Evolutionary conservation across 2,329 filamentous ascomycete genomes (phyloP).

Genomic region (Fusarium ambrosium): DNA sequence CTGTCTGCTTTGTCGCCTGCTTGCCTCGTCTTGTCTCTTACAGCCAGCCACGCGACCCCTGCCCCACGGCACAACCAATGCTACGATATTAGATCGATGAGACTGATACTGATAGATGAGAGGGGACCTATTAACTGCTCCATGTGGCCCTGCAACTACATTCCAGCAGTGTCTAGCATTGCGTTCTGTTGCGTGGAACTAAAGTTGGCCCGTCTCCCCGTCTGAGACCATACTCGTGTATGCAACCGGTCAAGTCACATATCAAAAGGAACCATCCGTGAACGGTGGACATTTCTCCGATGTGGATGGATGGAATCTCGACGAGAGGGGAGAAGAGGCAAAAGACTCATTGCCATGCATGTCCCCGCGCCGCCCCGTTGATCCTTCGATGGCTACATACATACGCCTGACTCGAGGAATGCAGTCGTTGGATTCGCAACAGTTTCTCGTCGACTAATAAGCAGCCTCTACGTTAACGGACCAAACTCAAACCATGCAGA

Average conservation of each 20-base stretch:
- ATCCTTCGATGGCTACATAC: background rate
- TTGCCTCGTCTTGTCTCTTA: constrained; percentile 34
- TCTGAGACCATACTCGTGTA: background rate
- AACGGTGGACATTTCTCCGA: background rate
- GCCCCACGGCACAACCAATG: constrained; percentile 25
- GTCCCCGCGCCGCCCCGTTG: background rate
- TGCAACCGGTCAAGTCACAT: background rate
- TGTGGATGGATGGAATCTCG: background rate
- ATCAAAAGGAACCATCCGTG: background rate
- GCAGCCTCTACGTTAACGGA: background rate
- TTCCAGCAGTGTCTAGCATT: constrained; percentile 35
- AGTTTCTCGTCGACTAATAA: background rate
- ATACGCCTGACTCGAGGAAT: constrained; percentile 37
- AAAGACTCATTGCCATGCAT: background rate
- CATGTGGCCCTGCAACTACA: constrained; percentile 23
- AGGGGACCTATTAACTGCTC: constrained; percentile 6
- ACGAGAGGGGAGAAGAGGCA: background rate
- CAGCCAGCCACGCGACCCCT: constrained; percentile 35
- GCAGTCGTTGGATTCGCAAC: constrained; percentile 2
- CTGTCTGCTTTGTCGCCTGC: constrained; percentile 6
- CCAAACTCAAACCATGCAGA: constrained; percentile 14
- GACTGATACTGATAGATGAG: background rate
- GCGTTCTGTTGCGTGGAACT: background rate
- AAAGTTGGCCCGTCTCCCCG: background rate
- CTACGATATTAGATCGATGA: background rate